Base-by-base conservation (phyloP, 495 filamentous ascomycete genomes). In the Neurospora tetraspora region DNA sequence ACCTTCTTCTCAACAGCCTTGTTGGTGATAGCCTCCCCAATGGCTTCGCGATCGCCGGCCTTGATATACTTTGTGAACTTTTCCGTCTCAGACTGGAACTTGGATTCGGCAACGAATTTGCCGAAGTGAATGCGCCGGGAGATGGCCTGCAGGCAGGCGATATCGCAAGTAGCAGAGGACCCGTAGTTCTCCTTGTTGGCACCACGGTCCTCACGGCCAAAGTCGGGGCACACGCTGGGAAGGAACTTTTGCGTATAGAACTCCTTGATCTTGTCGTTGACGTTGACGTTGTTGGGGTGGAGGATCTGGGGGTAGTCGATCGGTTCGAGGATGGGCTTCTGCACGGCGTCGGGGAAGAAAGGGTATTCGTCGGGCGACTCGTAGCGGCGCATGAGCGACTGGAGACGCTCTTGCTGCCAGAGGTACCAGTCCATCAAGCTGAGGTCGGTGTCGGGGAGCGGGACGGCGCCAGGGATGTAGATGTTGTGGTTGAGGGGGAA, bases 61-160 rank as follows among this genome's bases (percentile, higher is more conserved):
- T 88, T 88, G 80, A 99, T 98, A 83, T 98, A 79, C 70, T 83
- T 80, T 1, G 93, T 93, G 81, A 94, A 98, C 71, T 79, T 84
- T 76, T 95, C 93, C 38, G 90, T 88, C 76, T 97, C 93, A 72
- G 91, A 89, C 76, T 86, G 88, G 81, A 98, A 99, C 85, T 99
- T 99, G n/a, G 92, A 91, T 85, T 99, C 96, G 12, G 96, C 96
- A 5, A 99, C 96, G 78, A 98, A 98, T 85, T 97, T 99, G 72
- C 96, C 96, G 82, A 98, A 99, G 81, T 99, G 96, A 74, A 99
- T 93, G 68, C 96, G 87, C 20, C 94, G 87, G 59, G 94, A 97
- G 12, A 99, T 85, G 18, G 96, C 93, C 84, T 99, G 96, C 70
- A 99, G 83, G 78, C 92, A 95, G 39, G 87, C 85, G 39, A 99